A percentile compares a stretch with the other conserved stretches of the same genome.
Conservation (phyloP, 805 yeast species). For the Candida maltosa region DNA sequence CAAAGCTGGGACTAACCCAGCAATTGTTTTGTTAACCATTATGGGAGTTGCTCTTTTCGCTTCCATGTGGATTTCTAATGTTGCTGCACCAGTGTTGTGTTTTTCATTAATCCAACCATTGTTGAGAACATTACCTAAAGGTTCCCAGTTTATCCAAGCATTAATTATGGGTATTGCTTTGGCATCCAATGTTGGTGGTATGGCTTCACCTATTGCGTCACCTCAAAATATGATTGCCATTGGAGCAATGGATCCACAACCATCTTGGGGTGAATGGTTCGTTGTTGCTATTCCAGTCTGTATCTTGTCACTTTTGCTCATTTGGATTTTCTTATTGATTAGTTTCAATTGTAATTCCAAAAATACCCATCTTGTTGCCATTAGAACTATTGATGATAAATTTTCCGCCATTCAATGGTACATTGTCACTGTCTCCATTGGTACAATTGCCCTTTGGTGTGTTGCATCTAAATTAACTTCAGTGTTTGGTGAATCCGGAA, state of each 20-base stretch:
- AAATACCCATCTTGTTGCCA: constrained; percentile 50
- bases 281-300: constrained; percentile 48
- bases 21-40: constrained; percentile 44
- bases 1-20: constrained; percentile 50
- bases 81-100: constrained; percentile 54
- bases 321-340: constrained; percentile 51
- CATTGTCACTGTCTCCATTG: constrained; percentile 60
- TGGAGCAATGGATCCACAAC: constrained; percentile 49
- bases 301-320: constrained; percentile 34
- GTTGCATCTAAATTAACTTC: constrained; percentile 70
- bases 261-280: constrained; percentile 58
- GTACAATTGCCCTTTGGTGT: constrained; percentile 88
- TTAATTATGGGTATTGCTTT: constrained; percentile 47
- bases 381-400: constrained; percentile 57
- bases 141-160: constrained; percentile 37
- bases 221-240: constrained; percentile 56
- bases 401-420: constrained; percentile 75
- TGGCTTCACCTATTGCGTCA: constrained; percentile 54
- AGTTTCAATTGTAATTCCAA: constrained; percentile 51
- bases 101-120: constrained; percentile 50
- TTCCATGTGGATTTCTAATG: constrained; percentile 58
- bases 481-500: constrained; percentile 93
- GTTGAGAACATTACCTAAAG: constrained; percentile 42
- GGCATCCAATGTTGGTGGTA: constrained; percentile 52
- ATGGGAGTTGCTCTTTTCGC: constrained; percentile 51